Percentiles rank a stretch among this genome's conserved stretches.
These are phyloP conservation scores for Diaporthe helianthi DNA, from an alignment of 2,329 filamentous ascomycete genomes.

Conservation along the genomic window DNA sequence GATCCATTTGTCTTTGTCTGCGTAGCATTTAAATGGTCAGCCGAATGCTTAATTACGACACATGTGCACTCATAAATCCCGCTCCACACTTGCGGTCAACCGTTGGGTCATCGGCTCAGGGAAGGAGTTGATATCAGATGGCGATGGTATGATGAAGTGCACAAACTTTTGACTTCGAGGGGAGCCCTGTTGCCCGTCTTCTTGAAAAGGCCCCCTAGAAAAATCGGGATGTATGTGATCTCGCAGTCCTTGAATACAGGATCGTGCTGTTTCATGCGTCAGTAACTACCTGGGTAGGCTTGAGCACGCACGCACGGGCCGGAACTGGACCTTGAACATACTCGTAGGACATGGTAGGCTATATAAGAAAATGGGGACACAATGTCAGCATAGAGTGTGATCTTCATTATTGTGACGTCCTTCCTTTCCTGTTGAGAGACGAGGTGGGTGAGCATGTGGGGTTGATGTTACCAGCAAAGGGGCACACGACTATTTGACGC, in stretches of 20 bases:
- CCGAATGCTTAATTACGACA: no score
- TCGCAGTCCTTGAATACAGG: conserved; percentile 34
- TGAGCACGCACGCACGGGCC: not conserved
- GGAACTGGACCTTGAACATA: conserved; percentile 37
- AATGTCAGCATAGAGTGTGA: conserved; percentile 49
- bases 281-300: not conserved
- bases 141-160: not conserved
- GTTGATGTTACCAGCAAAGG: no score
- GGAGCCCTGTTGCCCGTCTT: conserved; percentile 47
- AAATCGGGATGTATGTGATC: conserved; percentile 47
- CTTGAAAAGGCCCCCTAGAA: conserved; percentile 48
- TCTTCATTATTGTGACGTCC: conserved; percentile 37
- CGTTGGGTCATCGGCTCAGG: not conserved
- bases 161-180: conserved; percentile 47
- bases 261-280: conserved; percentile 17
- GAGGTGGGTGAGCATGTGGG: not conserved
- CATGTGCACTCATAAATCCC: not conserved
- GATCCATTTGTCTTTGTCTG: conserved; percentile 50
- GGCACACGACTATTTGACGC: not conserved
- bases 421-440: not conserved
- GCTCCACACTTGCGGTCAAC: not conserved
- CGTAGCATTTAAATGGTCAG: not conserved
- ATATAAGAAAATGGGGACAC: conserved; percentile 50
- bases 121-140: not conserved
- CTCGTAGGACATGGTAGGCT: conserved; percentile 48